These are phyloP conservation scores for Aureobasidium sp. DNA, from an alignment of 2,329 filamentous ascomycete species.

Conservation along the genomic window DNA sequence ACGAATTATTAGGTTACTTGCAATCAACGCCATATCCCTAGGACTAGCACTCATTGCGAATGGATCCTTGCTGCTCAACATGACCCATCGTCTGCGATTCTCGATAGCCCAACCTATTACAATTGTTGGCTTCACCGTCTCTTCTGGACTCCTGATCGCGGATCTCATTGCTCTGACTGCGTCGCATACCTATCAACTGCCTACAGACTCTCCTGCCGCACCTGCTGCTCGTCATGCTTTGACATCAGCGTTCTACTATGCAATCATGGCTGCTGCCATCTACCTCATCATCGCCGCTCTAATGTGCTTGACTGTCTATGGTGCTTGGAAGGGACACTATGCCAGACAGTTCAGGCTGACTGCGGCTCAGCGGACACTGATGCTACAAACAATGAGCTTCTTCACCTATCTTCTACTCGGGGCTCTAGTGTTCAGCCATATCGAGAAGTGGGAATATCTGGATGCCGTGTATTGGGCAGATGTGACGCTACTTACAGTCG, in stretches of 20 bases:
- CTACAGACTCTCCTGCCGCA: constrained; percentile 23
- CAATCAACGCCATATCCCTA: constrained; percentile 51
- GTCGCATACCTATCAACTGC: constrained; percentile 37
- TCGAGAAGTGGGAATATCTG: constrained; percentile 48
- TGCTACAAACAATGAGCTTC: constrained; percentile 47
- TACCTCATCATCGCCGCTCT: constrained; percentile 51
- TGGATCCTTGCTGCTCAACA: constrained; percentile 50
- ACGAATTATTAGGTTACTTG: constrained; percentile 37
- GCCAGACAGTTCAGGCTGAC: constrained; percentile 51
- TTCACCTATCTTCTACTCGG: constrained; percentile 43
- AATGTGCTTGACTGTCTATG: constrained; percentile 50
- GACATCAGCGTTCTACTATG: constrained; percentile 54
- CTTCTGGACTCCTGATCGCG: constrained; percentile 48
- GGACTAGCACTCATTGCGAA: constrained; percentile 49
- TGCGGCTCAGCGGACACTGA: constrained; percentile 49
- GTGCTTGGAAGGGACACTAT: constrained; percentile 49
- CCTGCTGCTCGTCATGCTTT: constrained; percentile 36
- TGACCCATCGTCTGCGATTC: constrained; percentile 51
- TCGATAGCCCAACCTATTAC: constrained; percentile 53
- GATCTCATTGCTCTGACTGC: constrained; percentile 43
- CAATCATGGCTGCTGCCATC: constrained; percentile 49
- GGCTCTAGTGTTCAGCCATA: constrained; percentile 40
- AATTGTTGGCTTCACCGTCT: constrained; percentile 52
- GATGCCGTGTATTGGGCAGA: constrained; percentile 52
- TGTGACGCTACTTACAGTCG: constrained; percentile 50